These are phyloP conservation scores for Aspergillus felis DNA, from an alignment of 2,329 filamentous ascomycete genomes.

Conservation along the genomic window DNA sequence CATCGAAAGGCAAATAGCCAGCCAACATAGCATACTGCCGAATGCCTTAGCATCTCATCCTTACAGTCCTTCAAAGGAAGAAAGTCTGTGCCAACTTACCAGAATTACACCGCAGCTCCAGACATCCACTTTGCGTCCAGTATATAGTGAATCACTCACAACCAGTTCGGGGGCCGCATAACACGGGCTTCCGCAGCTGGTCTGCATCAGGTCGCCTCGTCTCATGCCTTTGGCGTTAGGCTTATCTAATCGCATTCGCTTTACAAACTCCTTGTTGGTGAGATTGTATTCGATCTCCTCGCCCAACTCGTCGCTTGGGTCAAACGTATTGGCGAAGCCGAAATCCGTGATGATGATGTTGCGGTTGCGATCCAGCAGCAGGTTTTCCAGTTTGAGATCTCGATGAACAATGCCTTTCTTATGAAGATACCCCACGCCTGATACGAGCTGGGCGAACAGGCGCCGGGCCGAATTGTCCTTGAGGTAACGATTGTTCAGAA, in stretches of 20 bases:
- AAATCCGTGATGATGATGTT: slow-evolving; percentile 99
- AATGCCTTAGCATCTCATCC: neutral
- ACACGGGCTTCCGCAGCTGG: slow-evolving; percentile 95
- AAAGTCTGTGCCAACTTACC: slow-evolving; percentile 54
- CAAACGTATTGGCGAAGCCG: slow-evolving; percentile 97
- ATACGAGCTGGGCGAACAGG: slow-evolving; percentile 91
- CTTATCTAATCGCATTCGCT: slow-evolving; percentile 78
- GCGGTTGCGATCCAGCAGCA: slow-evolving; percentile 89
- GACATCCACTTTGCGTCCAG: slow-evolving; percentile 94
- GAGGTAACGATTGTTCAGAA: slow-evolving; percentile 91
- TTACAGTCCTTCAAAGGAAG: neutral
- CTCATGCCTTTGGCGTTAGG: slow-evolving; percentile 69
- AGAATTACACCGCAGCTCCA: slow-evolving; percentile 99
- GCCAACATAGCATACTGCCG: slow-evolving; percentile 98
- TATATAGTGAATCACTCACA: slow-evolving; percentile 95
- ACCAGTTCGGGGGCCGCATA: slow-evolving; percentile 97
- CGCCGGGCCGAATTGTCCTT: slow-evolving; percentile 89
- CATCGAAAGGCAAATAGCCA: slow-evolving; percentile 94
- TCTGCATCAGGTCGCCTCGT: slow-evolving; percentile 96
- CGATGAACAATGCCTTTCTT: slow-evolving; percentile 98
- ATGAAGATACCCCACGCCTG: slow-evolving; percentile 93
- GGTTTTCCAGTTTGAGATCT: slow-evolving; percentile 92
- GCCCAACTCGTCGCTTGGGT: slow-evolving; percentile 77
- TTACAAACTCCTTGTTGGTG: slow-evolving; percentile 82
- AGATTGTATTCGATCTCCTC: slow-evolving; percentile 89